A percentile compares a stretch with the other conserved stretches of the same genome.
Conservation (phyloP, 805 yeast species). For the Wickerhamiella sorbophila region DNA sequence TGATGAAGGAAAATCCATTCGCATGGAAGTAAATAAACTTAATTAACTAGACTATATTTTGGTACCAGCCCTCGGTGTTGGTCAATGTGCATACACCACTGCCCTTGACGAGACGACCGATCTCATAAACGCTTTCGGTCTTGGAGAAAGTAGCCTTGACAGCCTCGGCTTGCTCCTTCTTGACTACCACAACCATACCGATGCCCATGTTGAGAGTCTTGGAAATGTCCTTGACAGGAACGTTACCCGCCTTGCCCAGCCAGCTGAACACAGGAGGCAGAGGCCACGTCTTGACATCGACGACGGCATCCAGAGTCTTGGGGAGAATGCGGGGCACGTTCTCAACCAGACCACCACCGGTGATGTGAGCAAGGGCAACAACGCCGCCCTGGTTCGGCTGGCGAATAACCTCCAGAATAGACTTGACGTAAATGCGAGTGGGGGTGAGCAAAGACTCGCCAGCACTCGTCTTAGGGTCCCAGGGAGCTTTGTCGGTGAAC, state of each 20-base stretch:
- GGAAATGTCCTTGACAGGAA: slow-evolving; percentile 68
- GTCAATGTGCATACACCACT: slow-evolving; percentile 27
- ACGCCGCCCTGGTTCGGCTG: slow-evolving; percentile 40
- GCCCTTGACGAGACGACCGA: slow-evolving; percentile 45
- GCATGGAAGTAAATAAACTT: slow-evolving; percentile 2
- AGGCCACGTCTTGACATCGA: slow-evolving; percentile 70
- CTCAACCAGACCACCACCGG: slow-evolving; percentile 97
- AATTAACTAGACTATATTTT: background rate
- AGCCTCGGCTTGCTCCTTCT: slow-evolving; percentile 47
- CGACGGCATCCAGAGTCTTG: slow-evolving; percentile 54
- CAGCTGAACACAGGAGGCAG: slow-evolving; percentile 85
- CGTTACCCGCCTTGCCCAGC: slow-evolving; percentile 85
- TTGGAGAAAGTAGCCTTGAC: slow-evolving; percentile 39
- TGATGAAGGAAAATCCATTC: slow-evolving; percentile 16
- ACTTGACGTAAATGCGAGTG: slow-evolving; percentile 89
- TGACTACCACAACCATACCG: slow-evolving; percentile 88
- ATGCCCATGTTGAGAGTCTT: slow-evolving; percentile 93
- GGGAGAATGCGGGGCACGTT: slow-evolving; percentile 94
- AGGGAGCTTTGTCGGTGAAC: slow-evolving; percentile 72
- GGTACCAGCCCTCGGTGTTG: slow-evolving; percentile 25
- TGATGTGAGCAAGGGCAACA: slow-evolving; percentile 88
- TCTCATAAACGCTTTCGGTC: slow-evolving; percentile 61
- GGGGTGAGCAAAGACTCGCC: slow-evolving; percentile 84
- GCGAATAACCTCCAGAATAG: slow-evolving; percentile 54
- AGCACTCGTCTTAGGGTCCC: slow-evolving; percentile 55